Conservation (phyloP, 306 rosid species). For the apple (Malus domestica) region DNA sequence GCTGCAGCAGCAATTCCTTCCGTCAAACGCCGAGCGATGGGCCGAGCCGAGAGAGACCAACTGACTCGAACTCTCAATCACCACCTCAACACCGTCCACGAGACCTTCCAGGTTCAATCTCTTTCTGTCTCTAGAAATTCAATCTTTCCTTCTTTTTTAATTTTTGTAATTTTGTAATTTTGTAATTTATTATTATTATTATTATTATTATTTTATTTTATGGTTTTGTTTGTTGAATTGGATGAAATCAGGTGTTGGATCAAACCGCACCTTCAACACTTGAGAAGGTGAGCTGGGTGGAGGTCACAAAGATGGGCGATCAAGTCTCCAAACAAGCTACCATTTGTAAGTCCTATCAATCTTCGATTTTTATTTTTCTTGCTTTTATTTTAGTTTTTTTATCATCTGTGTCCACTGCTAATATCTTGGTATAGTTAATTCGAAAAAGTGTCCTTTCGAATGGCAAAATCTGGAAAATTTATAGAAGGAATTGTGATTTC, state of each 20-base stretch:
- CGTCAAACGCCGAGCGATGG: constrained; percentile 18
- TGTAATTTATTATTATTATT: too few species aligned
- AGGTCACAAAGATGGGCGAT: constrained; percentile 57
- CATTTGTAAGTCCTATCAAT: constrained; percentile 37
- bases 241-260: constrained; percentile 48
- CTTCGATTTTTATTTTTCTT: not conserved
- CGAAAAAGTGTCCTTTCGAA: not conserved
- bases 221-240: not conserved
- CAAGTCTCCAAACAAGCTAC: constrained; percentile 82
- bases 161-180: too few species aligned
- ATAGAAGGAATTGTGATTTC: not conserved
- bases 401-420: not conserved
- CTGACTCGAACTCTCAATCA: constrained; percentile 36
- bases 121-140: not conserved
- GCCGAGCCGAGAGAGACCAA: constrained; percentile 39
- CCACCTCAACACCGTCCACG: constrained; percentile 62
- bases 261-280: constrained; percentile 54
- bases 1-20: not conserved
- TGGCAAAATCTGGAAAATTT: not conserved
- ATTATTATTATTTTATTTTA: not conserved
- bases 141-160: not conserved
- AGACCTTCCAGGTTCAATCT: constrained; percentile 48
- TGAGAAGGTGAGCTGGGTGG: constrained; percentile 67
- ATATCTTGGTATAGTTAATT: not conserved
- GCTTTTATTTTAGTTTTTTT: not conserved